A percentile compares a stretch with the other conserved stretches of the same genome.
Evolutionary conservation across 108 stramenopile genomes (phyloP).

Genomic region (Cyclotella baltica): DNA sequence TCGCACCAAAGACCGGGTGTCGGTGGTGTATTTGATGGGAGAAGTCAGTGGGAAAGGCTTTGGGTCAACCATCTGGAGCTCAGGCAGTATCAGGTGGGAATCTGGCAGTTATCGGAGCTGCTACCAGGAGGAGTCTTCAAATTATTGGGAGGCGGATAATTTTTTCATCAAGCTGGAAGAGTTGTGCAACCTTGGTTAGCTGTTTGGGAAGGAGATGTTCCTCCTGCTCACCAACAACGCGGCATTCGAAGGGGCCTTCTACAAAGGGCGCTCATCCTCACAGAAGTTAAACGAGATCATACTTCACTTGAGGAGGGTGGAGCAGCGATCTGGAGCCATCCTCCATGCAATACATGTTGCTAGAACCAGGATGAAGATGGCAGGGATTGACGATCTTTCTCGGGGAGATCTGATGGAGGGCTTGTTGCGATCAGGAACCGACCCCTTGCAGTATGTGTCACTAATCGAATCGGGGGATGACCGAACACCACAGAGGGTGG

Average conservation of each 20-base stretch:
- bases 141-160: constrained; percentile 42
- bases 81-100: constrained; percentile 2
- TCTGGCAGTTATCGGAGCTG: not conserved
- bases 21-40: no score
- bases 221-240: constrained; percentile 58
- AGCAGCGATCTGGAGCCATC: constrained; percentile 13
- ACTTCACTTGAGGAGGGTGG: constrained; percentile 22
- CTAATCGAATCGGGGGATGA: constrained; percentile 13
- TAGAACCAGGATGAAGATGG: constrained; percentile 51
- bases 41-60: constrained; percentile 49
- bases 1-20: not conserved
- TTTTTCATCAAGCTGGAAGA: constrained; percentile 16
- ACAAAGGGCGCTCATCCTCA: constrained; percentile 19
- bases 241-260: constrained; percentile 38
- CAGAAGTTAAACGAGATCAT: constrained; percentile 37
- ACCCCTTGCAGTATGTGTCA: constrained; percentile 13
- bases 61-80: constrained; percentile 19
- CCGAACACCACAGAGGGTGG: not conserved
- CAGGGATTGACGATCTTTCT: constrained; percentile 52
- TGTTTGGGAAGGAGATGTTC: constrained; percentile 36
- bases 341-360: constrained; percentile 48
- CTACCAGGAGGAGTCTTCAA: constrained; percentile 3
- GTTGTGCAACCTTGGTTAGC: not conserved
- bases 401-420: constrained; percentile 49
- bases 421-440: constrained; percentile 37